These are phyloP conservation scores for Colletotrichum viniferum DNA, from an alignment of 2,329 filamentous ascomycete genomes.

Conservation along the genomic window DNA sequence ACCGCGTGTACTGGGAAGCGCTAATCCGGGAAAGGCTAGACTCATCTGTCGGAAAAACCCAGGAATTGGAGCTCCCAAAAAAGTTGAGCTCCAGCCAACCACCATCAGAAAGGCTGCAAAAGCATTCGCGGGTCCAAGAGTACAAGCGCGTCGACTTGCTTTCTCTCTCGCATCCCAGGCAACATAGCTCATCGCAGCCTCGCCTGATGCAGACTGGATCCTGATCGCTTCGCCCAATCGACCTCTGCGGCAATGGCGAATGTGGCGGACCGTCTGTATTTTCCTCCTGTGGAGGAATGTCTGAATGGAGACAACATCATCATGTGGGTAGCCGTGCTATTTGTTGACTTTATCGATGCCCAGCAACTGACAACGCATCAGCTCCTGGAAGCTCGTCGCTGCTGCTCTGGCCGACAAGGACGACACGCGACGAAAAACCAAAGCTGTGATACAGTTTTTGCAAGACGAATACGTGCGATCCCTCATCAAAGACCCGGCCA, in stretches of 20 bases:
- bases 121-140: conserved; percentile 19
- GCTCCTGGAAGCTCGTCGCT: conserved; percentile 67
- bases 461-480: conserved; percentile 70
- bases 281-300: conserved; percentile 85
- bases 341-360: neutral
- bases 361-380: conserved; percentile 30
- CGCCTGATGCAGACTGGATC: conserved; percentile 22
- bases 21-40: neutral
- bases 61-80: conserved; percentile 17
- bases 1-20: neutral
- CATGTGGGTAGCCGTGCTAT: conserved; percentile 65
- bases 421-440: conserved; percentile 57
- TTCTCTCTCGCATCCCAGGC: conserved; percentile 33
- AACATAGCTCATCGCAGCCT: conserved; percentile 15
- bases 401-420: conserved; percentile 60
- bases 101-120: conserved; percentile 19
- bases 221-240: conserved; percentile 20
- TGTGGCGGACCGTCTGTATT: conserved; percentile 72
- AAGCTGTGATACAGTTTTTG: conserved; percentile 71
- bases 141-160: conserved; percentile 18
- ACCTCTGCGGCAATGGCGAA: conserved; percentile 69
- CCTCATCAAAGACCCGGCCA: conserved; percentile 71
- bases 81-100: conserved; percentile 19
- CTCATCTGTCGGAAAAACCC: conserved; percentile 1
- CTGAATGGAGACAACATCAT: conserved; percentile 80